phyloP scores from a whole-genome alignment of 371 early-diverging fungal species.

The Actinomortierella wolfii region DNA sequence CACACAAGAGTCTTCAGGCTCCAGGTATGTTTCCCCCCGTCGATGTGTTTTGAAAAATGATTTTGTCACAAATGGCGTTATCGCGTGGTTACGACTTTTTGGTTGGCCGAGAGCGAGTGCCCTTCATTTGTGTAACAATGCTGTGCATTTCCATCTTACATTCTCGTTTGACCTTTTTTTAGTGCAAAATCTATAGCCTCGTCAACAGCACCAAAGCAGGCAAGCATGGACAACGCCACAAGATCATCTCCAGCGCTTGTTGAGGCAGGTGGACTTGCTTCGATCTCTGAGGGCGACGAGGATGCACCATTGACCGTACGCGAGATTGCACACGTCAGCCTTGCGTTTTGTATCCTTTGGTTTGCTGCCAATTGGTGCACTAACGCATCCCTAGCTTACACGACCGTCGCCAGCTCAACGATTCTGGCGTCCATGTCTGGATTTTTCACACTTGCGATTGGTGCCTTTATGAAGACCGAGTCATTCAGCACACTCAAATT shows the following conservation, averaged over 20 bases:
- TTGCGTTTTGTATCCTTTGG: slow-evolving; percentile 83
- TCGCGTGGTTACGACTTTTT: too few relatives aligned
- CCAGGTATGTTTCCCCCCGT: neutral
- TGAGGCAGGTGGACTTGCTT: slow-evolving; percentile 1
- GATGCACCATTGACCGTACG: slow-evolving; percentile 31
- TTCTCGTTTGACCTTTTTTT: too few relatives aligned
- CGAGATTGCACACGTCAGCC: slow-evolving; percentile 69
- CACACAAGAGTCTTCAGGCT: neutral
- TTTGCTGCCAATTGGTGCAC: slow-evolving; percentile 79
- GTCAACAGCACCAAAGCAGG: slow-evolving; percentile 22
- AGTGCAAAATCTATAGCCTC: neutral
- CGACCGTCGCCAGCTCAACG: slow-evolving; percentile 82
- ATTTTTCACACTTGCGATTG: slow-evolving; percentile 77
- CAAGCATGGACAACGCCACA: slow-evolving; percentile 22
- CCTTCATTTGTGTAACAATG: neutral
- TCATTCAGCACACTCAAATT: slow-evolving; percentile 57
- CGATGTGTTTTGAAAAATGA: too few relatives aligned
- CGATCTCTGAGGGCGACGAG: slow-evolving; percentile 7
- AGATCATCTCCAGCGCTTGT: slow-evolving; percentile 13
- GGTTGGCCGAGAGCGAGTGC: slow-evolving; percentile 11
- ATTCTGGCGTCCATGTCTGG: slow-evolving; percentile 81
- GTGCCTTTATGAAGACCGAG: slow-evolving; percentile 69
- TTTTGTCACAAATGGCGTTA: too few relatives aligned
- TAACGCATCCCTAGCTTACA: slow-evolving; percentile 79
- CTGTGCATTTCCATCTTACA: too few relatives aligned